These are phyloP conservation scores for Obba rivulosa DNA, from an alignment of 768 basidiomycete species.

Conservation along the genomic window DNA sequence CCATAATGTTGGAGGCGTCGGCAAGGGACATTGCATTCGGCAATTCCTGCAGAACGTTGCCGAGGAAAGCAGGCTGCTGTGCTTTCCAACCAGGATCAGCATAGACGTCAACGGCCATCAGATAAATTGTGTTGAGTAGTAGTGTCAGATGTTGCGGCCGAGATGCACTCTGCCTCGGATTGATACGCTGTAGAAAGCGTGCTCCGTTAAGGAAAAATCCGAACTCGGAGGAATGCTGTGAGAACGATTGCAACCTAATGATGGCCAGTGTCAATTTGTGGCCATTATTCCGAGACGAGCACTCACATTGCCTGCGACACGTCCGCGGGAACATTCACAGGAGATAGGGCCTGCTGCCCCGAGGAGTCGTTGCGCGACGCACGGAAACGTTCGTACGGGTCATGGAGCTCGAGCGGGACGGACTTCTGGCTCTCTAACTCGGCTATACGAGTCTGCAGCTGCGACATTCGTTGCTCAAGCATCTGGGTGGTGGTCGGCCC, in stretches of 20 bases:
- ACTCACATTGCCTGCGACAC: not conserved
- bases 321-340: not conserved
- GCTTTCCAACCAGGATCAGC: constrained; percentile 17
- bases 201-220: constrained; percentile 58
- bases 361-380: not conserved
- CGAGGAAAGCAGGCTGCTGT: constrained; percentile 38
- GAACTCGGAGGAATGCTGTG: constrained; percentile 50
- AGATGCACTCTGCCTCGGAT: constrained; percentile 21
- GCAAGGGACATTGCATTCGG: constrained; percentile 30
- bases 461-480: constrained; percentile 53
- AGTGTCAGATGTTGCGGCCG: constrained; percentile 29
- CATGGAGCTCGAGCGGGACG: constrained; percentile 17
- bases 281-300: not conserved
- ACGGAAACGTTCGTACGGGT: constrained; percentile 18
- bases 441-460: constrained; percentile 49
- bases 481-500: constrained; percentile 54
- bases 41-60: constrained; percentile 43
- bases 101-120: constrained; percentile 26
- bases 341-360: not conserved
- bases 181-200: constrained; percentile 34
- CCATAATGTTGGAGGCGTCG: constrained; percentile 31
- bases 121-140: constrained; percentile 39
- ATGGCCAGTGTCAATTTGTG: not conserved
- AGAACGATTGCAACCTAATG: constrained; percentile 29
- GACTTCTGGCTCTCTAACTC: constrained; percentile 17